phyloP scores from a whole-genome alignment of 257 asterid species.

The Primulina eburnea region DNA sequence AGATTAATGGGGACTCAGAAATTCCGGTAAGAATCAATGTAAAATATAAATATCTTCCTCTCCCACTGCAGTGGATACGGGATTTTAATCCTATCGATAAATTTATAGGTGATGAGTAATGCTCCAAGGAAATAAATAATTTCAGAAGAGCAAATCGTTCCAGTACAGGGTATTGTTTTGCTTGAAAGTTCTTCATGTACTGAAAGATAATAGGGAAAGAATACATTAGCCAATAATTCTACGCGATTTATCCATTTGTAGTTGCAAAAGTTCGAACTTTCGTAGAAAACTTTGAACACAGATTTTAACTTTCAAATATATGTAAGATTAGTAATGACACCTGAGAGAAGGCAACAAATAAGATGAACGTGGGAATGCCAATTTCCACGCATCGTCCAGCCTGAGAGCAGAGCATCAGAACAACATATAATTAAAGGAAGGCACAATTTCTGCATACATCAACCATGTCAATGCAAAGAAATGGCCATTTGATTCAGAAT shows the following conservation, averaged over 20 bases:
- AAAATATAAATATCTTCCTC: too few species aligned
- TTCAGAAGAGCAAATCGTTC: conserved; percentile 69
- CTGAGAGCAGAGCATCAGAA: conserved; percentile 38
- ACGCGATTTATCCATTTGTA: not conserved
- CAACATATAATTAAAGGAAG: conserved; percentile 12
- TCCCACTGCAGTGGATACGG: conserved; percentile 94
- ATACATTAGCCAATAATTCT: not conserved
- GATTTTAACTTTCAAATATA: not conserved
- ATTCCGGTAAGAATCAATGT: too few species aligned
- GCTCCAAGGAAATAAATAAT: not conserved
- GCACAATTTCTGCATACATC: conserved; percentile 10
- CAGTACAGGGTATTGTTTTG: conserved; percentile 61
- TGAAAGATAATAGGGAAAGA: conserved; percentile 27
- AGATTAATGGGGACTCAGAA: too few species aligned
- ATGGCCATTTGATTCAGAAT: not conserved
- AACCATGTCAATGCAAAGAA: not conserved
- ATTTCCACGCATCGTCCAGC: conserved; percentile 90
- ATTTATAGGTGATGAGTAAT: conserved; percentile 2
- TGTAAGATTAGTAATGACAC: conserved; percentile 25
- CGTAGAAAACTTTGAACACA: too few species aligned
- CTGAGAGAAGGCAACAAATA: conserved; percentile 90
- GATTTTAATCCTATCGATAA: conserved; percentile 65
- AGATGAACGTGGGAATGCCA: conserved; percentile 85
- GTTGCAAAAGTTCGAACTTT: not conserved
- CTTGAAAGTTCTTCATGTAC: conserved; percentile 86